Conservation (phyloP, 2,329 filamentous ascomycete genomes). For the Beauveria caledonica region DNA sequence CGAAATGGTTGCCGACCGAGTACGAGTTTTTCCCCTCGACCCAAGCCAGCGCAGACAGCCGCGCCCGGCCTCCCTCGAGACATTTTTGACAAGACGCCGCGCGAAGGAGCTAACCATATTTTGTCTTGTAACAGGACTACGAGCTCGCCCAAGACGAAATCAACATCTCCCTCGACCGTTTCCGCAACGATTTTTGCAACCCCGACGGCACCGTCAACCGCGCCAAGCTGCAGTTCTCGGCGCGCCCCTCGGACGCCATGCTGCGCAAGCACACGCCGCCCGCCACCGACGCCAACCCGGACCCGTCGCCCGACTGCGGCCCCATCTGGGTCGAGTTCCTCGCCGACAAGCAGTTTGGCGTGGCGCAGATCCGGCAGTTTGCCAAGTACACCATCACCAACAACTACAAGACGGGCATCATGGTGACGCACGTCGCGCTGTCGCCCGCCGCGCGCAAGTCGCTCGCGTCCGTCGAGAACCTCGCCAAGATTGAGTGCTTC, state of each 20-base stretch:
- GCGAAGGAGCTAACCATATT: background rate
- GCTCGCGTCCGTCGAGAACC: slow-evolving; percentile 65
- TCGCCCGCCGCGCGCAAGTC: slow-evolving; percentile 84
- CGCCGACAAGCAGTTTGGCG: slow-evolving; percentile 68
- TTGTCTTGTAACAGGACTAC: slow-evolving; percentile 61
- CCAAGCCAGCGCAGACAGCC: background rate
- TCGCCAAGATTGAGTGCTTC: slow-evolving; percentile 86
- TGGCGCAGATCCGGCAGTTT: slow-evolving; percentile 87
- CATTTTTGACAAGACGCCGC: background rate
- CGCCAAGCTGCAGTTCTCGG: slow-evolving; percentile 77
- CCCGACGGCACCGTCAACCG: slow-evolving; percentile 69
- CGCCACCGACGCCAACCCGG: slow-evolving; percentile 58
- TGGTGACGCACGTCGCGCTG: slow-evolving; percentile 75
- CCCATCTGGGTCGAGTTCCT: slow-evolving; percentile 93
- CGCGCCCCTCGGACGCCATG: slow-evolving; percentile 77
- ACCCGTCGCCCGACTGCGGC: slow-evolving; percentile 68
- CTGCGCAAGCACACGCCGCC: slow-evolving; percentile 72
- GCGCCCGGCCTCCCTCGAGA: no score
- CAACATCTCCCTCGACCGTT: slow-evolving; percentile 75
- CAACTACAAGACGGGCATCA: slow-evolving; percentile 83
- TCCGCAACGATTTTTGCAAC: slow-evolving; percentile 63
- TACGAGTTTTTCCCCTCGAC: slow-evolving; percentile 36
- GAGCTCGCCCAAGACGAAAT: slow-evolving; percentile 85
- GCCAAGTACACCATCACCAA: slow-evolving; percentile 72
- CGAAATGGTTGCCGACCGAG: slow-evolving; percentile 89